phyloP scores from a whole-genome alignment of 805 yeast genomes.

The Sugiyamaella americana region DNA sequence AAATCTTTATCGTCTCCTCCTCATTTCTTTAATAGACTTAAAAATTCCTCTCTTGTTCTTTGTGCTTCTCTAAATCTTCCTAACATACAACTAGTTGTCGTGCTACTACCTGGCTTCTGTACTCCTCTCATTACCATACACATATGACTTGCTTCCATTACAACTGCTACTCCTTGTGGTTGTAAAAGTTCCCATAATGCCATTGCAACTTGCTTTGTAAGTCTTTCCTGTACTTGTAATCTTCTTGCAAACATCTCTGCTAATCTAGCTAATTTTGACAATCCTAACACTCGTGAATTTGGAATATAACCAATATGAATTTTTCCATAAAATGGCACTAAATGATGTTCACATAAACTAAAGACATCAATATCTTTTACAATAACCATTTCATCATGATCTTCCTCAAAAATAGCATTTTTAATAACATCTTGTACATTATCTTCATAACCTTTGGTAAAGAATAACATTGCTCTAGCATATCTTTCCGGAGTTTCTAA shows the following conservation, averaged over 20 bases:
- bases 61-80: conserved; percentile 93
- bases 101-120: conserved; percentile 89
- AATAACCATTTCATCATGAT: conserved; percentile 98
- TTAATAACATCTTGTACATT: conserved; percentile 88
- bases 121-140: conserved; percentile 99
- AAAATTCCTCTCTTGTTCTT: conserved; percentile 93
- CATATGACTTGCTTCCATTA: conserved; percentile 97
- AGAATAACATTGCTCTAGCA: conserved; percentile 91
- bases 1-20: no score
- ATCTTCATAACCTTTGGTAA: conserved; percentile 95
- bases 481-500: conserved; percentile 93
- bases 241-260: conserved; percentile 97
- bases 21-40: conserved; percentile 52
- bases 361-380: conserved; percentile 90
- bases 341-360: conserved; percentile 93
- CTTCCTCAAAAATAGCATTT: conserved; percentile 94
- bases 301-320: conserved; percentile 98
- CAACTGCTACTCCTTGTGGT: conserved; percentile 97
- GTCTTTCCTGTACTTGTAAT: conserved; percentile 94
- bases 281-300: conserved; percentile 83
- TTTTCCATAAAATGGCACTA: conserved; percentile 96
- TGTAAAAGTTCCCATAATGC: conserved; percentile 84
- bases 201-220: conserved; percentile 96
- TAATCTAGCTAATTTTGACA: conserved; percentile 85
- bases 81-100: conserved; percentile 94